A percentile compares a stretch with the other conserved stretches of the same genome.
Conservation (phyloP, 225 moss, liverwort and hornwort genomes). For the Polytrichum formosum region DNA sequence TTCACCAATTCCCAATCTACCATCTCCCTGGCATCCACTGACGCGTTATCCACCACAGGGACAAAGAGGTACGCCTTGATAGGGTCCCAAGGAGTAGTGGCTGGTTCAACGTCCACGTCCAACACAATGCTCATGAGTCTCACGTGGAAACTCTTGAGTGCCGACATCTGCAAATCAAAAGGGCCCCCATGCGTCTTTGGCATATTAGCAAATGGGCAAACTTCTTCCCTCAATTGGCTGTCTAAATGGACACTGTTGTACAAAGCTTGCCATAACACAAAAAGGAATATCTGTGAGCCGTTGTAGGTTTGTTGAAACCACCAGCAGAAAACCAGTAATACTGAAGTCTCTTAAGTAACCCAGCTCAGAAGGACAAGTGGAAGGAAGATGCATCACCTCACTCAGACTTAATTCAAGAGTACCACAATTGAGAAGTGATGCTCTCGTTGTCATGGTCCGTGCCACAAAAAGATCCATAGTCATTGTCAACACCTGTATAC, state of each 20-base stretch:
- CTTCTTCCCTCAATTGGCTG: no score
- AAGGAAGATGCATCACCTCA: slow-evolving; percentile 47
- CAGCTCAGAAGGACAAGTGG: neutral
- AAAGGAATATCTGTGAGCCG: no score
- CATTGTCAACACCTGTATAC: slow-evolving; percentile 78
- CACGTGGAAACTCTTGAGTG: slow-evolving; percentile 95
- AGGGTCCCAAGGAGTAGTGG: slow-evolving; percentile 96
- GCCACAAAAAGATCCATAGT: slow-evolving; percentile 97
- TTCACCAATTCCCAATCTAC: slow-evolving; percentile 76
- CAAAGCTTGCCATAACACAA: no score
- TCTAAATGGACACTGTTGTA: no score
- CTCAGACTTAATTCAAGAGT: slow-evolving; percentile 51
- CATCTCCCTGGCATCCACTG: slow-evolving; percentile 50
- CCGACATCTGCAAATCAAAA: slow-evolving; percentile 59
- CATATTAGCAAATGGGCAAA: no score
- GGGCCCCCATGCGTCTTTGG: no score
- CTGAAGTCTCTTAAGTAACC: no score
- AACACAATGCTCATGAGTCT: slow-evolving; percentile 98
- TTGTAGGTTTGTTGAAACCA: no score
- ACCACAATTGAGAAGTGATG: slow-evolving; percentile 75
- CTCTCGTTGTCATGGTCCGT: slow-evolving; percentile 94
- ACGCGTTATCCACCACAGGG: slow-evolving; percentile 50
- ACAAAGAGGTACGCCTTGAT: slow-evolving; percentile 97
- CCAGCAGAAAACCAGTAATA: no score
- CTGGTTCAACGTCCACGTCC: slow-evolving; percentile 96